phyloP scores from a whole-genome alignment of 345 rosid genomes.

The Syzygium aromaticum region DNA sequence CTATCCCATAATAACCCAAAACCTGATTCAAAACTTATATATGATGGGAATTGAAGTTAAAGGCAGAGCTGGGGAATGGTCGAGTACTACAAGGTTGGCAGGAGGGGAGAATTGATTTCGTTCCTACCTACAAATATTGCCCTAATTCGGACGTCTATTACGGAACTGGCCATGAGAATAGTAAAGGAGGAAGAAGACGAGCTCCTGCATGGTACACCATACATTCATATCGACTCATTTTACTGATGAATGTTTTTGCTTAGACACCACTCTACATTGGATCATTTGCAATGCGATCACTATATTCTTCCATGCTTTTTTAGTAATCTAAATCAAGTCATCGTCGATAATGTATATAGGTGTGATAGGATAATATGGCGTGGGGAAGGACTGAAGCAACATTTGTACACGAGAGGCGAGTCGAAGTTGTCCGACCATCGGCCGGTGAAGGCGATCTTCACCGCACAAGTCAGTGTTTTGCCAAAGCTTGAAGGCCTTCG shows the following conservation, averaged over 20 bases:
- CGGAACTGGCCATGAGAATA: background rate
- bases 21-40: background rate
- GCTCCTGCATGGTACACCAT: constrained; percentile 6
- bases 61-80: background rate
- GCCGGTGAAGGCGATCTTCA: background rate
- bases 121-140: constrained; percentile 6
- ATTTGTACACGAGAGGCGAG: background rate
- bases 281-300: background rate
- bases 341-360: background rate
- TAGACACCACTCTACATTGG: background rate
- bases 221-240: background rate
- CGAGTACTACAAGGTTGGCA: constrained; percentile 3
- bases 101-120: constrained; percentile 4
- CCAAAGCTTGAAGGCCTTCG: background rate
- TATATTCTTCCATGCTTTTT: background rate
- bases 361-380: constrained; percentile 8
- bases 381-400: constrained; percentile 1
- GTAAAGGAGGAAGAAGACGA: background rate
- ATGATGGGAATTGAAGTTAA: background rate
- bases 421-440: constrained; percentile 3
- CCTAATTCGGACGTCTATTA: background rate
- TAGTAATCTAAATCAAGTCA: background rate
- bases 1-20: too few relatives aligned
- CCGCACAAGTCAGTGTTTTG: background rate
- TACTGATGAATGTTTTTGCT: background rate